Conservation (phyloP, 306 rosid species). For the Castanea sativa region DNA sequence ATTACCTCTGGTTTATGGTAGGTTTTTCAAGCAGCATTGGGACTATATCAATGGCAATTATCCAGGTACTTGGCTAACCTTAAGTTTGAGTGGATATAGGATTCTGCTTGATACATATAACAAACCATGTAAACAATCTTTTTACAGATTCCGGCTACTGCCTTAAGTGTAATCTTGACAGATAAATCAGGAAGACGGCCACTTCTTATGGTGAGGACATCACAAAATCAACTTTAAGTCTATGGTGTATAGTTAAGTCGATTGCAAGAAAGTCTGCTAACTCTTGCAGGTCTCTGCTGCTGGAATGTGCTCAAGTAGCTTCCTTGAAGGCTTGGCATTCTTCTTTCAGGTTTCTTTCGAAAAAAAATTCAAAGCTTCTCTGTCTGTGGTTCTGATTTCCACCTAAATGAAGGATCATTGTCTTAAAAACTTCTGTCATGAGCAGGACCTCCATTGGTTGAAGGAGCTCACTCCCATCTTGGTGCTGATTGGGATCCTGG, state of each 20-base stretch:
- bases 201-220: slow-evolving; percentile 53
- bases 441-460: background rate
- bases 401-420: background rate
- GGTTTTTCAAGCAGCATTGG: slow-evolving; percentile 79
- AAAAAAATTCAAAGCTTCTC: background rate
- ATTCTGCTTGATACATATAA: slow-evolving; percentile 12
- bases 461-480: slow-evolving; percentile 15
- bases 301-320: slow-evolving; percentile 73
- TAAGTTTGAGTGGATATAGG: slow-evolving; percentile 4
- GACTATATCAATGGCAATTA: slow-evolving; percentile 64
- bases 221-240: background rate
- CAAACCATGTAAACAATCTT: background rate
- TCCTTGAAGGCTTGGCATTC: slow-evolving; percentile 57
- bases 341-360: slow-evolving; percentile 44
- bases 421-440: background rate
- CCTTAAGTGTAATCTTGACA: slow-evolving; percentile 53
- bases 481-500: background rate
- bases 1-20: slow-evolving; percentile 38
- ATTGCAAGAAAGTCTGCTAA: slow-evolving; percentile 1
- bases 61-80: slow-evolving; percentile 51
- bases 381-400: background rate
- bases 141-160: slow-evolving; percentile 58
- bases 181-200: slow-evolving; percentile 67
- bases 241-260: background rate
- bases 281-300: slow-evolving; percentile 52